A percentile compares a stretch with the other conserved stretches of the same genome.
Conservation (phyloP, 257 asterid genomes). For the Dorcoceras hygrometricum region DNA sequence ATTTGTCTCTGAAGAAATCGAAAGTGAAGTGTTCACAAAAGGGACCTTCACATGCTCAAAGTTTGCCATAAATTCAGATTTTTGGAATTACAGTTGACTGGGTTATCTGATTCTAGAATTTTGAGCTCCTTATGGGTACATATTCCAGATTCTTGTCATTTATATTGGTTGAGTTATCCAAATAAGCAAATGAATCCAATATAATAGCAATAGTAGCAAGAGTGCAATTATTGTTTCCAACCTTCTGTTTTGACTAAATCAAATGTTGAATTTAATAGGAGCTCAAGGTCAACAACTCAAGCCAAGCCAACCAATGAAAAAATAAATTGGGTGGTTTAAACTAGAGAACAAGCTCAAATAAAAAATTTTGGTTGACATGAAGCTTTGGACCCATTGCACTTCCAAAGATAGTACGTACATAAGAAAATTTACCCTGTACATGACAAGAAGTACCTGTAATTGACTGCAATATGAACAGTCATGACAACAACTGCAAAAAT, state of each 20-base stretch:
- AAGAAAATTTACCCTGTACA: neutral
- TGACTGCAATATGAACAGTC: constrained; percentile 73
- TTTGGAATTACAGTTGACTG: neutral
- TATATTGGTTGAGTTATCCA: neutral
- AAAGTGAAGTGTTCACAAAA: neutral
- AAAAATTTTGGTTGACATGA: neutral
- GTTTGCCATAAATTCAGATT: too few relatives aligned
- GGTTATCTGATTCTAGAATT: neutral
- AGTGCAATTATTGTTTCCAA: too few relatives aligned
- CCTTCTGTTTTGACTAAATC: too few relatives aligned
- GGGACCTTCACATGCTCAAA: neutral
- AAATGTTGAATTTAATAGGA: neutral
- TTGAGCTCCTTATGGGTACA: neutral
- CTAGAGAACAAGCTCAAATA: neutral
- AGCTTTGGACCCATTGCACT: neutral
- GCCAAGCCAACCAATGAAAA: neutral
- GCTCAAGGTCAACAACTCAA: neutral
- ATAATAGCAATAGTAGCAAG: neutral
- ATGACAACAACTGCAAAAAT: constrained; percentile 64
- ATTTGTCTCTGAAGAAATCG: too few relatives aligned
- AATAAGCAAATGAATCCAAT: neutral
- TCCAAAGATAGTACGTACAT: neutral
- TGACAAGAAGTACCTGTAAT: constrained; percentile 53
- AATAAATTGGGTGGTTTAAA: neutral
- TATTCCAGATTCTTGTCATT: neutral